These are phyloP conservation scores for Thymus mandschuricus DNA, from an alignment of 257 asterid genomes.

Conservation along the genomic window DNA sequence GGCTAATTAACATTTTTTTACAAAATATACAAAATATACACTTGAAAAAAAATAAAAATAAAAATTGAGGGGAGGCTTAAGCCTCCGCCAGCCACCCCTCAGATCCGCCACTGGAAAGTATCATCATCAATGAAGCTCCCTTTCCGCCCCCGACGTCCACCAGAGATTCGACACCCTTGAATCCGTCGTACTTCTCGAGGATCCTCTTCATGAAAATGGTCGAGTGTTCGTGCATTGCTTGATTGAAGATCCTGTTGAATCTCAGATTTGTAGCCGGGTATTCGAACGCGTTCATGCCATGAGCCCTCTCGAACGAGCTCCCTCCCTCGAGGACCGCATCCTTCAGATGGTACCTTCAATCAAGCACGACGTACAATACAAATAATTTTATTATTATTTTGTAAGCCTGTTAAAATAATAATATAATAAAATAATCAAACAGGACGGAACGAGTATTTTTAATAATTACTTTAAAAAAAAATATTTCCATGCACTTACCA, in stretches of 20 bases:
- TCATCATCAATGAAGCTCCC: conserved; percentile 50
- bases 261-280: conserved; percentile 52
- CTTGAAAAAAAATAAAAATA: too few relatives aligned
- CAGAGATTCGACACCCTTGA: conserved; percentile 46
- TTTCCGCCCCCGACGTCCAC: conserved; percentile 84
- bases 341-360: conserved; percentile 59
- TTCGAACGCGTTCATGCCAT: conserved; percentile 62
- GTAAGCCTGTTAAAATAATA: too few relatives aligned
- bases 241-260: conserved; percentile 57
- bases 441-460: too few relatives aligned
- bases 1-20: too few relatives aligned
- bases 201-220: conserved; percentile 51
- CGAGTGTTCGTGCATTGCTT: conserved; percentile 54
- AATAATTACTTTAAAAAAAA: too few relatives aligned
- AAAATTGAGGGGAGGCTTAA: too few relatives aligned
- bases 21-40: too few relatives aligned
- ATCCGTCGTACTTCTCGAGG: conserved; percentile 56
- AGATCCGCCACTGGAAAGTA: too few relatives aligned
- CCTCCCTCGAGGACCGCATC: conserved; percentile 79
- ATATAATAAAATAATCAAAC: too few relatives aligned
- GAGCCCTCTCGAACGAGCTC: conserved; percentile 54
- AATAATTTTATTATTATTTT: too few relatives aligned
- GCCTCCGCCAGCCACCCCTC: too few relatives aligned
- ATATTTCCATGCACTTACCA: background rate
- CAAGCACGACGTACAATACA: too few relatives aligned